Evolutionary conservation across 2,329 filamentous ascomycete genomes (phyloP).

Genomic region (Phialophora macrospora): DNA sequence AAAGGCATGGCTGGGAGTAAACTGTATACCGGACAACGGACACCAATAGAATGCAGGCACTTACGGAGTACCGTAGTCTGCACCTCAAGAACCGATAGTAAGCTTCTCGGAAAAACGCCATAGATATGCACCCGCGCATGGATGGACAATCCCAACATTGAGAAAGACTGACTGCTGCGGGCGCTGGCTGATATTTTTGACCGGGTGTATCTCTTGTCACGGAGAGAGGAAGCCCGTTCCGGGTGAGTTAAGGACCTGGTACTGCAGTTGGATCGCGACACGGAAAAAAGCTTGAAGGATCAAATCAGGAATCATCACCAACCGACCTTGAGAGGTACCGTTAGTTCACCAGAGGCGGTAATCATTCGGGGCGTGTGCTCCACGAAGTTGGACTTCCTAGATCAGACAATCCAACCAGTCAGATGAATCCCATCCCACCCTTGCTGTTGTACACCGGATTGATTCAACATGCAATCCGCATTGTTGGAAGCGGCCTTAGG

Average conservation of each 20-base stretch:
- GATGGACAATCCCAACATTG: constrained; percentile 6
- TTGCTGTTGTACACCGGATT: background rate
- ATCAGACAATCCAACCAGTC: background rate
- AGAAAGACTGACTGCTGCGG: background rate
- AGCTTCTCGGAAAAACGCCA: background rate
- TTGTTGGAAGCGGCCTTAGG: background rate
- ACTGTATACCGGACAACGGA: constrained; percentile 1
- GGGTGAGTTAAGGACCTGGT: background rate
- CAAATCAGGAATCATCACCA: background rate
- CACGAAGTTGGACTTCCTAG: background rate
- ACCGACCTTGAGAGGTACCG: background rate
- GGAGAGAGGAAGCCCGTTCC: constrained; percentile 7
- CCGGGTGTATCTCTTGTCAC: constrained; percentile 15
- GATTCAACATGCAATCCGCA: background rate
- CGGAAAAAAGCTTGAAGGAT: background rate
- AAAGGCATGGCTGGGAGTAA: constrained; percentile 19
- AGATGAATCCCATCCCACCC: background rate
- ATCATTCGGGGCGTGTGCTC: background rate
- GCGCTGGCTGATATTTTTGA: background rate
- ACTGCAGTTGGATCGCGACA: background rate
- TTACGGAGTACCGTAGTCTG: constrained; percentile 12
- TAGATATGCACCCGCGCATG: background rate
- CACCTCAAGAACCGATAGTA: background rate
- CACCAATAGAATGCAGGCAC: background rate
- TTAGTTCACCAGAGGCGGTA: background rate